Conservation (phyloP, 75 land plant genomes). For the Ceratopteris richardii region DNA sequence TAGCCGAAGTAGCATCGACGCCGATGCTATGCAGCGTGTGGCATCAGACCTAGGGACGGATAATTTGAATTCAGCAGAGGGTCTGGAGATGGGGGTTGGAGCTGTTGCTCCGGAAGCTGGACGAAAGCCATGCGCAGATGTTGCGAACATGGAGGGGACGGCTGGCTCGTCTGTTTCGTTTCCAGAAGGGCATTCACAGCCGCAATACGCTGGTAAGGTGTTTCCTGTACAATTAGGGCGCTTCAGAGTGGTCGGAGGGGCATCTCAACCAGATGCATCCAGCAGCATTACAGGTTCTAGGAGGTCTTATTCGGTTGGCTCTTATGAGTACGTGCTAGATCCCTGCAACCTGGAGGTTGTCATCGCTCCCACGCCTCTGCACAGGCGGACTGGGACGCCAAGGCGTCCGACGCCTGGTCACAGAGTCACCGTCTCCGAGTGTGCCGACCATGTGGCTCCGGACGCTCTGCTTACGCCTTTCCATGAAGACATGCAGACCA, state of each 20-base stretch:
- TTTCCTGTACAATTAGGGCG: slow-evolving; percentile 56
- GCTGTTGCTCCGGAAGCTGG: background rate
- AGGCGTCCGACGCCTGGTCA: slow-evolving; percentile 32
- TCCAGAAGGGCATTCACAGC: slow-evolving; percentile 14
- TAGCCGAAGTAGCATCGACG: slow-evolving; percentile 39
- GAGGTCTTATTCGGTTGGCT: slow-evolving; percentile 53
- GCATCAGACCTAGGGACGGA: too few relatives aligned
- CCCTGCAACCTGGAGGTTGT: slow-evolving; percentile 34
- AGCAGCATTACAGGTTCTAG: slow-evolving; percentile 4
- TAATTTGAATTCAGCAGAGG: too few relatives aligned
- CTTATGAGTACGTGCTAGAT: slow-evolving; percentile 58
- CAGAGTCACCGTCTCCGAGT: slow-evolving; percentile 44
- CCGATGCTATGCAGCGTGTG: slow-evolving; percentile 1
- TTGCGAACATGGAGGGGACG: slow-evolving; percentile 6
- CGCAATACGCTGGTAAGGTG: slow-evolving; percentile 29
- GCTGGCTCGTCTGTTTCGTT: slow-evolving; percentile 33
- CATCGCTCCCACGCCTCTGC: slow-evolving; percentile 49
- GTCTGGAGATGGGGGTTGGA: too few relatives aligned
- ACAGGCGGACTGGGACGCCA: slow-evolving; percentile 18
- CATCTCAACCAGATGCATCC: background rate
- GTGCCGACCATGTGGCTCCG: slow-evolving; percentile 12
- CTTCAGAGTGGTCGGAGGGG: slow-evolving; percentile 27
- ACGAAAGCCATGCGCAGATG: background rate
- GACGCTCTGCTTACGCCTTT: slow-evolving; percentile 9
- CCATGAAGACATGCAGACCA: too few relatives aligned